Base-by-base conservation (phyloP, 2,329 filamentous ascomycete genomes). In the Fonsecaea monophora region DNA sequence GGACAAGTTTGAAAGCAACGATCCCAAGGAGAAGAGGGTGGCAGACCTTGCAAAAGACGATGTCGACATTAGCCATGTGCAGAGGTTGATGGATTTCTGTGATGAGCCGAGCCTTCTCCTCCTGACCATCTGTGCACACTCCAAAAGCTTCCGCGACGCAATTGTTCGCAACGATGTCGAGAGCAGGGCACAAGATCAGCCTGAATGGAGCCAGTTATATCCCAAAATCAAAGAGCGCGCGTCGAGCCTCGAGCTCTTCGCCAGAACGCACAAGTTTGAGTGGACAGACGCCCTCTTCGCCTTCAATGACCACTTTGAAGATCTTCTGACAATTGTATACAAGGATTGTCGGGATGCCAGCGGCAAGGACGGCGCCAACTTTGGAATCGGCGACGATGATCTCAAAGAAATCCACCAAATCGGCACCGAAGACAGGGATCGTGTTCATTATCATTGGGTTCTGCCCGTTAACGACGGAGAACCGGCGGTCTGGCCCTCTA, bases 191-290 rank as follows among this genome's bases (percentile, higher is more conserved):
- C 30, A 55, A 21, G 40, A 35, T 1, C 9, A n/a, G 25, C 59
- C 66, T 3, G 32, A 12, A 38, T 69, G 67, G 67, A 13, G 30
- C 7, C 53, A 57, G 18, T 18, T 70, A 8, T 50, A 42, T n/a
- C 10, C 37, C 15, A 37, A 35, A 34, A 65, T 70, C 60, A 42
- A 56, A 35, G 32, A 53, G 5, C 63, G 54, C 18, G 35, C 50
- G 12, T 62, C 62, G 13, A 70, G 68, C 53, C 37, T 70, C n/a
- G 70, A 70, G 34, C 59, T 71, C 32, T 70, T 70, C 35, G 70
- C 65, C 13, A 40, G 60, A 38, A 62, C 62, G 7, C 48, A 63
- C 35, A 32, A 60, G 15, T 60, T 70, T 4, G 42, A 64, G 13
- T 71, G 62, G 60, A 38, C 25, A 25, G 42, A 18, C 4, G 54